These are phyloP conservation scores for Dendrobium nobile DNA, from an alignment of 106 monocot genomes.

Conservation along the genomic window DNA sequence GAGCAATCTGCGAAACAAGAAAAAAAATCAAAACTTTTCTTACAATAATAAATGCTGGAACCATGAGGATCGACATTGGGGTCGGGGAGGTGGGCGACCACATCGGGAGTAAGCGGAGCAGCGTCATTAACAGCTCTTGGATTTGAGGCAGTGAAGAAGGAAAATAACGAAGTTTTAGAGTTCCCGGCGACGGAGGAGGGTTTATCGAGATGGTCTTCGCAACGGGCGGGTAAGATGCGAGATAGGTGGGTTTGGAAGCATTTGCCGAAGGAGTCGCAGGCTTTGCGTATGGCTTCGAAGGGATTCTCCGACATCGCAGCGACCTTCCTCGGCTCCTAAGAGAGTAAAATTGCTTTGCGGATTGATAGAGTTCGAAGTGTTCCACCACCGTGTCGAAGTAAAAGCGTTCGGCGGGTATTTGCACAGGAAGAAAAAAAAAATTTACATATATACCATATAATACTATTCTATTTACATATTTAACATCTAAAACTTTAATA, in stretches of 20 bases:
- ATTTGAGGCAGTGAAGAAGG: slow-evolving; percentile 9
- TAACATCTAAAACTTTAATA: too few relatives aligned
- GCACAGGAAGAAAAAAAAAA: too few relatives aligned
- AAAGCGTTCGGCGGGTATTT: too few relatives aligned
- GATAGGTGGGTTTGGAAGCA: slow-evolving; percentile 32
- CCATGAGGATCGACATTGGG: neutral
- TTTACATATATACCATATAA: too few relatives aligned
- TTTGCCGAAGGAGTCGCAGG: slow-evolving; percentile 26
- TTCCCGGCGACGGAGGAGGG: slow-evolving; percentile 1
- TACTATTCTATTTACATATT: too few relatives aligned
- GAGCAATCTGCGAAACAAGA: neutral
- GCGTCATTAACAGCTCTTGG: neutral
- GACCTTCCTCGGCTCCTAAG: neutral
- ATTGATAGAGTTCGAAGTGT: too few relatives aligned
- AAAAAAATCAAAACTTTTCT: slow-evolving; percentile 3
- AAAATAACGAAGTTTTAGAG: slow-evolving; percentile 3
- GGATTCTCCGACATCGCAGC: slow-evolving; percentile 29
- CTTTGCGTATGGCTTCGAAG: slow-evolving; percentile 28
- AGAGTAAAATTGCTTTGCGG: too few relatives aligned
- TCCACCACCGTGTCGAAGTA: too few relatives aligned
- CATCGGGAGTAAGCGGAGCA: neutral
- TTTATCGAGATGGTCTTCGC: slow-evolving; percentile 1
- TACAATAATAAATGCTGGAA: neutral
- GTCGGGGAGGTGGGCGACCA: neutral
- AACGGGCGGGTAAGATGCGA: slow-evolving; percentile 16